Evolutionary conservation across 2,329 filamentous ascomycete genomes (phyloP), one percentile per base, ranked within the genome.

Genomic region (Paramyrothecium roridum): DNA sequence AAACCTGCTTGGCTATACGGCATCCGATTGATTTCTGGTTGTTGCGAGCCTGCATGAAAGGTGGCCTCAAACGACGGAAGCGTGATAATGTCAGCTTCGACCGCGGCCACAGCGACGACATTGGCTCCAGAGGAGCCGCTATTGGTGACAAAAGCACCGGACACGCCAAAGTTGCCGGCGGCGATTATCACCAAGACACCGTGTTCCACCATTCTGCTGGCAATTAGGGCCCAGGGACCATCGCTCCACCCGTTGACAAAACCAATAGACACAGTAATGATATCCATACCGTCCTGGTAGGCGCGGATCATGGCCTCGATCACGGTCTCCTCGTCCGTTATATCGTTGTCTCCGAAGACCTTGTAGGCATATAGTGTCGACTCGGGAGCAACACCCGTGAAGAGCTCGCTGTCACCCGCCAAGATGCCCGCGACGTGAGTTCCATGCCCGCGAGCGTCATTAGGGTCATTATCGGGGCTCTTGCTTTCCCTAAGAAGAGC

Each of bases 71-170:
- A 10, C 61, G 63, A 19, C 37, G 12, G 16, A 21, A 43, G 6
- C 37, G 37, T 6, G 4, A 43, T 43, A 7, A 8, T 63, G 61
- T n/a, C 65, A 3, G 65, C 67, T 19, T 66, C 63, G 45, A 79
- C 65, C 0, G 78, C 78, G 21, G 76, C 78, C 22, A 80, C 70
- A 3, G 74, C 69, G 12, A 77, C 69, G 3, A 76, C 75, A n/a
- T 73, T 68, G 26, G 66, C 67, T 3, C 73, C 76, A 7, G 74
- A 71, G 2, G 76, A 69, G 3, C 75, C 76, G 6, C 67, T 70
- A 46, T 67, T 69, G 8, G 70, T 69, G 30, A 72, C 73, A 61
- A 79, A 78, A 0, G 76, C 64, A 2, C 77, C 77, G n/a, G 65
- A 60, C 8, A 61, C 63, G 17, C 77, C 77, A 7, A 69, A 67